These are phyloP conservation scores for Crithidia bombi DNA, from an alignment of 208 protist genomes.

Conservation along the genomic window DNA sequence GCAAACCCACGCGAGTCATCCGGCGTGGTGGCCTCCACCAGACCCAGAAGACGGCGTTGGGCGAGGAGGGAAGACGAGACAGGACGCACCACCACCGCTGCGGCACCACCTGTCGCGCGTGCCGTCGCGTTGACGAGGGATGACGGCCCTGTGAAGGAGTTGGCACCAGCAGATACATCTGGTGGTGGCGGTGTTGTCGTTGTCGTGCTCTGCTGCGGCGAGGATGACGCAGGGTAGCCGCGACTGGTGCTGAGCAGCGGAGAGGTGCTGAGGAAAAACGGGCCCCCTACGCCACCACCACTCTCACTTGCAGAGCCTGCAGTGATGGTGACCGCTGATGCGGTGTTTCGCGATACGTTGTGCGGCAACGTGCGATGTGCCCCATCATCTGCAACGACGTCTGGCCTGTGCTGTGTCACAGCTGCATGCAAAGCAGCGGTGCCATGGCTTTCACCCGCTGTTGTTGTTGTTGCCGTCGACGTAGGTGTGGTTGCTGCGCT, in stretches of 20 bases:
- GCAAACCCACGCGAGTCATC: conserved; percentile 5
- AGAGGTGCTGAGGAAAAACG: neutral
- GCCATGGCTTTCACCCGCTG: neutral
- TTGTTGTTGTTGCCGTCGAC: neutral
- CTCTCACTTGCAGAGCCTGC: no score
- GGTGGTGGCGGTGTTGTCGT: neutral
- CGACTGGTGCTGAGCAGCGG: neutral
- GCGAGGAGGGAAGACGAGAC: conserved; percentile 4
- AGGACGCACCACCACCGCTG: neutral
- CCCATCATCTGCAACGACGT: neutral
- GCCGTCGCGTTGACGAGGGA: neutral
- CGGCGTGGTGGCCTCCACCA: conserved; percentile 1
- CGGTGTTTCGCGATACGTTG: neutral
- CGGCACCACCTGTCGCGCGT: neutral
- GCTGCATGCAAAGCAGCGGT: neutral
- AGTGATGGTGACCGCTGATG: no score
- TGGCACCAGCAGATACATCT: no score
- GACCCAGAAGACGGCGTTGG: conserved; percentile 11
- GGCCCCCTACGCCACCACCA: no score
- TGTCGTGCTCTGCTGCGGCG: neutral
- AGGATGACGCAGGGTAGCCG: neutral
- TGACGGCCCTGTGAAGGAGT: neutral
- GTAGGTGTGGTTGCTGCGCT: neutral
- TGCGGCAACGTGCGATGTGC: neutral
- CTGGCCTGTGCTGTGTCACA: neutral